phyloP scores from a whole-genome alignment of 768 basidiomycete genomes.

The Coprinellus micaceus region DNA sequence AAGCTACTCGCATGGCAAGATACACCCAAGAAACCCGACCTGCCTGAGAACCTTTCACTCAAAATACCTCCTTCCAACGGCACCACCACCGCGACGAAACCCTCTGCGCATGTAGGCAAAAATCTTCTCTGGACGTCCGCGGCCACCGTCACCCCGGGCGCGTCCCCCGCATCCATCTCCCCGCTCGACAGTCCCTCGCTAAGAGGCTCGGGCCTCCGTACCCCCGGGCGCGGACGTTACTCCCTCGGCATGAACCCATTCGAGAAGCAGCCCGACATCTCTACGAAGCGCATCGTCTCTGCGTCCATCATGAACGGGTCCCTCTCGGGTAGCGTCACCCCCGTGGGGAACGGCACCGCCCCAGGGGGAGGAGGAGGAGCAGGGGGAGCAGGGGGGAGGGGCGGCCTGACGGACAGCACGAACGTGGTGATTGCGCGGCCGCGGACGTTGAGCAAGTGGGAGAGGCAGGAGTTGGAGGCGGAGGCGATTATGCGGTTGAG shows the following conservation, averaged over 20 bases:
- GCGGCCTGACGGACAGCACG: constrained; percentile 51
- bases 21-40: constrained; percentile 38
- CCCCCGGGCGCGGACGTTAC: too few relatives aligned
- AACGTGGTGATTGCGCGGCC: constrained; percentile 32
- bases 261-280: constrained; percentile 24
- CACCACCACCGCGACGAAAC: constrained; percentile 7
- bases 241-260: constrained; percentile 49
- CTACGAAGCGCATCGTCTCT: constrained; percentile 35
- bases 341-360: too few relatives aligned
- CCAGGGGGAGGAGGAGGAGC: too few relatives aligned
- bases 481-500: constrained; percentile 72
- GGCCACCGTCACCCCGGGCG: constrained; percentile 32
- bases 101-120: constrained; percentile 44
- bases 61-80: constrained; percentile 25
- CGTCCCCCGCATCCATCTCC: constrained; percentile 30
- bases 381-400: constrained; percentile 9
- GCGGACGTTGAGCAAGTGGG: constrained; percentile 61
- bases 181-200: constrained; percentile 37
- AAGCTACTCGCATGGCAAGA: constrained; percentile 72
- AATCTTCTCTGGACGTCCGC: constrained; percentile 64
- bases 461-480: constrained; percentile 82
- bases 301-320: constrained; percentile 41
- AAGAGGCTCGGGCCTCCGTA: constrained; percentile 32
- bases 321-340: too few relatives aligned
- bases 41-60: constrained; percentile 37